Base-by-base conservation (phyloP, 2,329 filamentous ascomycete genomes). In the Alternaria gaisen region DNA sequence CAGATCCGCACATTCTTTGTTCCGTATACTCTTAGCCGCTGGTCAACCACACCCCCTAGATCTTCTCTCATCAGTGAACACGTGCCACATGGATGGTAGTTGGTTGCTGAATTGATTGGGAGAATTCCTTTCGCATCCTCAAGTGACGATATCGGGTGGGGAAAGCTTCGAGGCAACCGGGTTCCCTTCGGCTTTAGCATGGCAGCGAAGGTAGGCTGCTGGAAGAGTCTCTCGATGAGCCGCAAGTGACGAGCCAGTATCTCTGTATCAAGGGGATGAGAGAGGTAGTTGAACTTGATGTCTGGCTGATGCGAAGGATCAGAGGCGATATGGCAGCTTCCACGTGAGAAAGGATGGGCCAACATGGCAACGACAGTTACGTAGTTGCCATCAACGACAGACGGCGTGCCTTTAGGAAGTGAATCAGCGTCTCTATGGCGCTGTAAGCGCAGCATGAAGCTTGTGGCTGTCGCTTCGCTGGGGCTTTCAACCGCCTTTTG, bases 201-300 rank as follows among this genome's bases (percentile, higher is more conserved):
- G n/a, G 48, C 32, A 26, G 63, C 36, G 24, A 64, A 64, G 1
- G 47, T 48, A 28, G 65, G 61, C 24, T 47, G 14, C 10, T 67
- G 67, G 44, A 67, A 69, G 6, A 69, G 65, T 9, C 58, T 57
- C 2, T 81, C 75, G 3, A 80, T 71, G 44, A 77, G 78, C 16
- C 72, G 72, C 10, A 77, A 63, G 43, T 79, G 77, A 9, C 76
- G 73, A 2, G 80, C 77, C 0, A 80, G 66, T 7, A 83, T 63
- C 34, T 82, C 77, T 4, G 79, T 60, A 57, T 84, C 82, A 3
- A 81, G 67, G 0, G 82, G 80, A 56, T 84, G 79, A 11, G 78
- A 75, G 12, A 84, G 72, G 38, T 81, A 83, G n/a, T 75, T 75
- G 1, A 78, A 76, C 58, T 82, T 79, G 50, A 84, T 80, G 1